Conservation (phyloP, 2,329 filamentous ascomycete genomes). For the Xylaria sp. region DNA sequence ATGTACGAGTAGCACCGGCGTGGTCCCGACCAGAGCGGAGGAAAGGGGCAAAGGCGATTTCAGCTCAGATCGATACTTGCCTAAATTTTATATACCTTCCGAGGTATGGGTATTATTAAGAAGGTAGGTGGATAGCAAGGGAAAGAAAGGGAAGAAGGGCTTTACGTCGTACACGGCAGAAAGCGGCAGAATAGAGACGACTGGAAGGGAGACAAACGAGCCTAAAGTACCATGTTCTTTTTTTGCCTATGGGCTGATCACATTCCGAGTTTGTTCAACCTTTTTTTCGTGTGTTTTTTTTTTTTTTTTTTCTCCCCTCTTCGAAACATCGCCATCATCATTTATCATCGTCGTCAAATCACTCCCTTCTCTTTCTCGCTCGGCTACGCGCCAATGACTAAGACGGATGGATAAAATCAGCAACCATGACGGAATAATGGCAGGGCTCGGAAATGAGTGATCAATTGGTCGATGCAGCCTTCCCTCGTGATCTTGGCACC, state of each 20-base stretch:
- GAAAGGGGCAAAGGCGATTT: constrained; percentile 30
- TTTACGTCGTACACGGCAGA: not conserved
- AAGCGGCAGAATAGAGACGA: not conserved
- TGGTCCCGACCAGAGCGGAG: constrained; percentile 27
- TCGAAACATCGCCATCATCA: constrained; percentile 25
- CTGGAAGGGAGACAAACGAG: constrained; percentile 6
- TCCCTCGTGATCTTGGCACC: constrained; percentile 33
- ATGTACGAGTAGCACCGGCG: constrained; percentile 19
- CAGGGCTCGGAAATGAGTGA: constrained; percentile 39
- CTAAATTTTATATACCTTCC: constrained; percentile 8
- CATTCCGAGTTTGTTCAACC: no score
- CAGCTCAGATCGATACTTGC: constrained; percentile 33
- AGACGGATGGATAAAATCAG: constrained; percentile 31
- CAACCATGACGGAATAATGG: constrained; percentile 26
- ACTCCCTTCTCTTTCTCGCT: constrained; percentile 2
- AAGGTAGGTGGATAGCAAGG: not conserved
- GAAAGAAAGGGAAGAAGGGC: not conserved
- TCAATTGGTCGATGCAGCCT: constrained; percentile 30
- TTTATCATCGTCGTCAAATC: constrained; percentile 25
- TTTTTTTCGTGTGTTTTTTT: not conserved
- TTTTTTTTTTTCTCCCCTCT: constrained; percentile 2
- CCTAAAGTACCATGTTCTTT: not conserved
- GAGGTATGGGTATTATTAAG: constrained; percentile 1
- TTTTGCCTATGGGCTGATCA: not conserved
- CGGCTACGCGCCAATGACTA: constrained; percentile 35